Evolutionary conservation across 2,329 filamentous ascomycete genomes (phyloP), one percentile per base, ranked within the genome.

Genomic region (Penicillium hesseltinei): DNA sequence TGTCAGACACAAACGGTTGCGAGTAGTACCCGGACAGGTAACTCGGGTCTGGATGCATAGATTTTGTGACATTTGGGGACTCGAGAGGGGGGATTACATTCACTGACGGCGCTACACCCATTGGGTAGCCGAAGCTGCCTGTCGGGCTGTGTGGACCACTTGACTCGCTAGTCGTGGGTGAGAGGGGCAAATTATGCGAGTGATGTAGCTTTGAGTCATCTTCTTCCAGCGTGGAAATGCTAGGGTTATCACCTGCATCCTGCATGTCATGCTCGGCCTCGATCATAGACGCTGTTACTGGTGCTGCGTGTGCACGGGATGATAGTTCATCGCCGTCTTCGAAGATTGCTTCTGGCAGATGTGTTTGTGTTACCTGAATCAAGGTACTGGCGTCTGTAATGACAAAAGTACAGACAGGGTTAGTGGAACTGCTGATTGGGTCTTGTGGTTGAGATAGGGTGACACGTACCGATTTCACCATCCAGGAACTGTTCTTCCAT

Each of bases 401-500:
- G 11, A 13, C 15, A 13, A 23, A 9, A 19, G 11, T 2, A 31
- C 6, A 25, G 2, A 35, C 7, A 21, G 19, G 7, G 13, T 57
- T 35, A 57, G 42, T 33, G n/a, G 27, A 27, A 40, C 17, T 31
- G 6, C 21, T 5, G 5, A 7, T 13, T 11, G 11, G 7, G 5
- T 5, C 6, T 35, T 27, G 17, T 17, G 10, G 9, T 33, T 13
- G 1, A 13, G 17, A 45, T 9, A 13, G 5, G 15, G 29, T 31
- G 13, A 17, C 4, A 54, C 61, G 42, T 65, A 73, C 71, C 69
- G 21, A 69, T 67, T 25, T 67, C 55, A 17, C 69, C 70, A 13
- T 70, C 58, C 3, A 73, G 59, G 39, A 63, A 73, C 19, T 54
- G 59, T 42, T 73, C 71, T 50, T 73, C 71, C 59, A 71, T 68